Conservation (phyloP, 352 stramenopile species). For the Phytophthora podocarpi region DNA sequence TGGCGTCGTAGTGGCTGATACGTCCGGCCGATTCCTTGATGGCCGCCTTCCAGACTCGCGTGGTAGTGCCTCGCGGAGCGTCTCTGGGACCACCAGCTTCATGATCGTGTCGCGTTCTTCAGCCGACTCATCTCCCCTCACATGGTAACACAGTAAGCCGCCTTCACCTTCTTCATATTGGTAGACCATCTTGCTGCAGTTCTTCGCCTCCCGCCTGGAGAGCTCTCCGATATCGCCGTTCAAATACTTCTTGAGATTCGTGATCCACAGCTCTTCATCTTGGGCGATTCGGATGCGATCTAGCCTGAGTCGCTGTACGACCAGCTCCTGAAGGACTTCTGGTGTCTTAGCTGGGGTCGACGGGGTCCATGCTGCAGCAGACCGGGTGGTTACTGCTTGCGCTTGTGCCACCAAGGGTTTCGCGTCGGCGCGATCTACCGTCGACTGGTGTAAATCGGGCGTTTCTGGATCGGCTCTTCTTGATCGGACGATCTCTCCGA, state of each 20-base stretch:
- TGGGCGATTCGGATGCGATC: not conserved
- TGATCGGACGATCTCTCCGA: not conserved
- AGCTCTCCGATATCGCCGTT: not conserved
- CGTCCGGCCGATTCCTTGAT: not conserved
- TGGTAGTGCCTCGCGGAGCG: not conserved
- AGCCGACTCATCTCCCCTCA: not conserved
- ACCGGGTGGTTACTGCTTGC: not conserved
- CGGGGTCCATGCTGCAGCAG: not conserved
- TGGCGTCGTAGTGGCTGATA: not conserved
- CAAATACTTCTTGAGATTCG: conserved; percentile 4
- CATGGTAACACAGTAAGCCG: not conserved
- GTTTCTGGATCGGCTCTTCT: not conserved
- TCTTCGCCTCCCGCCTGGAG: not conserved
- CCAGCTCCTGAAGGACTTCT: not conserved
- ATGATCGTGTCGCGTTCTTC: not conserved
- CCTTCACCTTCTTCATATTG: not conserved
- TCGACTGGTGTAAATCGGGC: too few species aligned
- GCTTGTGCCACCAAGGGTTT: too few species aligned
- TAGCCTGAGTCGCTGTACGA: not conserved
- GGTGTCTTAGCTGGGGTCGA: not conserved
- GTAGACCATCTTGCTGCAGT: not conserved
- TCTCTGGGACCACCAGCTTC: conserved; percentile 7
- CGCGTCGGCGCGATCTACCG: too few species aligned
- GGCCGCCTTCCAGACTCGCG: not conserved
- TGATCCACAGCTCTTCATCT: conserved; percentile 1